Percentiles rank a stretch among this genome's conserved stretches.
phyloP scores from a whole-genome alignment of 192 early-diverging fungal genomes.

The Coemansia sp. region DNA sequence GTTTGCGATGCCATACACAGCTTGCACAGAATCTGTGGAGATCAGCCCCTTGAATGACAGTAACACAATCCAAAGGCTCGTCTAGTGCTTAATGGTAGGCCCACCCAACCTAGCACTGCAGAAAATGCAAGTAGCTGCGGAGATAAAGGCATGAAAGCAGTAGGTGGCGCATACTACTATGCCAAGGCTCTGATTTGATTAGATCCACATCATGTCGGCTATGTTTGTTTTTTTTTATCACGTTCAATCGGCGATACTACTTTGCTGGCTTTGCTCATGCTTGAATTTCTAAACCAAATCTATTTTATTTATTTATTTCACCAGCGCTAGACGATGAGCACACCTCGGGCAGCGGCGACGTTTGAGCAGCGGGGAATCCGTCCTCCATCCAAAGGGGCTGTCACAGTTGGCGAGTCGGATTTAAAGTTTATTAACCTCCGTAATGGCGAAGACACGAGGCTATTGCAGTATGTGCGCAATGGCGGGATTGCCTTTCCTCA shows the following conservation, averaged over 20 bases:
- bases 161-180: not conserved
- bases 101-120: not conserved
- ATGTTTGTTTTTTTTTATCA: not conserved
- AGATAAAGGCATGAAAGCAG: not conserved
- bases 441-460: conserved; percentile 27
- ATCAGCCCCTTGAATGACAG: not conserved
- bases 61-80: not conserved
- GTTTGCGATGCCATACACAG: not conserved
- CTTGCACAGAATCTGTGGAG: conserved; percentile 1
- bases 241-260: not conserved
- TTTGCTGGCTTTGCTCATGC: not conserved
- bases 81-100: not conserved
- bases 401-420: conserved; percentile 49
- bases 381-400: conserved; percentile 36
- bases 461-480: conserved; percentile 42
- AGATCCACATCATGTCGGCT: not conserved
- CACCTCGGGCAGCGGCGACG: conserved; percentile 17
- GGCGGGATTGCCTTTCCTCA: conserved; percentile 53
- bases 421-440: conserved; percentile 43
- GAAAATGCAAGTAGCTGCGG: conserved; percentile 19
- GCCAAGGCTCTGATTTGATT: not conserved
- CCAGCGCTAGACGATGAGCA: conserved; percentile 12
- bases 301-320: conserved; percentile 3
- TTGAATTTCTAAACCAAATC: not conserved
- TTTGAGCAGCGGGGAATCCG: conserved; percentile 44